Conservation (phyloP, 1,139 yeast species). For the Spathaspora sp. region DNA sequence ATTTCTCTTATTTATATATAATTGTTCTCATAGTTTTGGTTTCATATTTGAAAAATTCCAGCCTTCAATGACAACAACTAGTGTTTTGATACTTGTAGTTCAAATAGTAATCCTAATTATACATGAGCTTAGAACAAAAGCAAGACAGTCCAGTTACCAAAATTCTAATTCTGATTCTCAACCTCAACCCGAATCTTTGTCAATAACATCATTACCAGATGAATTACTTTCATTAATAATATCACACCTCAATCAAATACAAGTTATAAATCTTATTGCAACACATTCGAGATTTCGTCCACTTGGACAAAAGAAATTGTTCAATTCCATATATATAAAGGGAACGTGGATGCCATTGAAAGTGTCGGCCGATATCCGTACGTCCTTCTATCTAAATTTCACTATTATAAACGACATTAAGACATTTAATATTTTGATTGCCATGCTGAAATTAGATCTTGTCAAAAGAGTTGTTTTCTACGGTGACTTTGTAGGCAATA, state of each 20-base stretch:
- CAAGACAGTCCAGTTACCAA: no score
- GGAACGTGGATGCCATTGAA: background rate
- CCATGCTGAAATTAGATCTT: background rate
- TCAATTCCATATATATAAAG: background rate
- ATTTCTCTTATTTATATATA: no score
- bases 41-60: no score
- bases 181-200: background rate
- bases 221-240: background rate
- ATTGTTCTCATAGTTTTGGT: no score
- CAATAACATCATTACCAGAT: conserved; percentile 1
- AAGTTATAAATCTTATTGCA: background rate
- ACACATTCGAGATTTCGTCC: background rate
- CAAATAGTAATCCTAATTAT: no score
- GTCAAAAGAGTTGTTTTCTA: background rate
- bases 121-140: no score
- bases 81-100: no score
- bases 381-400: background rate
- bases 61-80: no score
- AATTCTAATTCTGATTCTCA: background rate
- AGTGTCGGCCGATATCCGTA: background rate
- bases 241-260: background rate
- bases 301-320: background rate
- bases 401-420: background rate
- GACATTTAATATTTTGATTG: background rate
- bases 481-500: background rate